Evolutionary conservation across 139 green algal genomes (phyloP).

Genomic region (Raphidocelis subcapitata): DNA sequence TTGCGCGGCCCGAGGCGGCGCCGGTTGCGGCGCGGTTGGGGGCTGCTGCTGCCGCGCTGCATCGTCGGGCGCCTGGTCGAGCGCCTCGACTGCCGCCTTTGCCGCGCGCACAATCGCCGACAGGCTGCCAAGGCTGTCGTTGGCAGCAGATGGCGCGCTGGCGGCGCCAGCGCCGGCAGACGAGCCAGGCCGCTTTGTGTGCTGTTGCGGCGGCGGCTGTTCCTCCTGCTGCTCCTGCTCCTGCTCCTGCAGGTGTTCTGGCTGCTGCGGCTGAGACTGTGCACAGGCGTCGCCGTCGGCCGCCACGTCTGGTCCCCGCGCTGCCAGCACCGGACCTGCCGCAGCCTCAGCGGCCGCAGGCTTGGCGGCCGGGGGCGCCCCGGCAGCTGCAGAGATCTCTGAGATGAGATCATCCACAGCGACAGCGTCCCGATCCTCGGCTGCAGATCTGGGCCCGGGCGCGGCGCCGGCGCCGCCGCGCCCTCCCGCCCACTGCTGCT

Average conservation of each 20-base stretch:
- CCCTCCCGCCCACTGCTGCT: neutral
- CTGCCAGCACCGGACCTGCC: too few species aligned
- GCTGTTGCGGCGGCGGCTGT: constrained; percentile 4
- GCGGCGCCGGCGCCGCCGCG: neutral
- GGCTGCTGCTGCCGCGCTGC: neutral
- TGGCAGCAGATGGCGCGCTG: too few species aligned
- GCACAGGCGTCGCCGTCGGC: too few species aligned
- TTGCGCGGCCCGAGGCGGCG: neutral
- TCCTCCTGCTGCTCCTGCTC: neutral
- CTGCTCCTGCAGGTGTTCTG: neutral
- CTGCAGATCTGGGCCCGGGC: constrained; percentile 1
- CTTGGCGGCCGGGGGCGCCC: too few species aligned
- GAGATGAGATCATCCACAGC: constrained; percentile 21
- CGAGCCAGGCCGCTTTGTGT: neutral
- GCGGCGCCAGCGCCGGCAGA: too few species aligned
- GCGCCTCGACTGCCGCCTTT: neutral
- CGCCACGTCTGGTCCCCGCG: too few species aligned
- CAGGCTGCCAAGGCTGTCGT: too few species aligned
- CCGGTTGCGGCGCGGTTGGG: neutral
- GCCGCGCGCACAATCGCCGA: too few species aligned
- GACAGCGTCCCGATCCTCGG: neutral
- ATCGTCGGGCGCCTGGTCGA: too few species aligned
- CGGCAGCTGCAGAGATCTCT: constrained; percentile 4
- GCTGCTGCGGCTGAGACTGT: too few species aligned
- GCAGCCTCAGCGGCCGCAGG: too few species aligned